Evolutionary conservation across 163 green algal genomes (phyloP).

Genomic region (Volvox carteri): DNA sequence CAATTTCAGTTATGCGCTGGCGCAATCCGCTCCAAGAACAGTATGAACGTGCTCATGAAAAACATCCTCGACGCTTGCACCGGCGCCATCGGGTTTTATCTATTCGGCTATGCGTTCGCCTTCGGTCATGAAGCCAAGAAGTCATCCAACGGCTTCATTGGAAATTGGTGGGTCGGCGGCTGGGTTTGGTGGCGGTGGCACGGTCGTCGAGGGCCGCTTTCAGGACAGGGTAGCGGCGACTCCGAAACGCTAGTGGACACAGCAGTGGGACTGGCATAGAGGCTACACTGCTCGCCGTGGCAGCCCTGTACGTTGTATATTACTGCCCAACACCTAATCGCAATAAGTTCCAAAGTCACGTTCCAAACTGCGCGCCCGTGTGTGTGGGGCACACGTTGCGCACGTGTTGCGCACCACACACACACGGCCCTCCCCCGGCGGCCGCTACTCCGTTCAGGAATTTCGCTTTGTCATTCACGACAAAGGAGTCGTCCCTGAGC

Average conservation of each 20-base stretch:
- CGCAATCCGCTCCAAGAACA: slow-evolving; percentile 46
- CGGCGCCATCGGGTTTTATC: slow-evolving; percentile 35
- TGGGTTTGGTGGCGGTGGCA: background rate
- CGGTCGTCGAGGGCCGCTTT: too few species aligned
- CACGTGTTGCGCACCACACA: too few species aligned
- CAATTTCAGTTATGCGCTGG: slow-evolving; percentile 36
- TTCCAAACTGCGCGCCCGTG: too few species aligned
- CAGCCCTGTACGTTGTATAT: too few species aligned
- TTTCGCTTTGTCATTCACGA: slow-evolving; percentile 58
- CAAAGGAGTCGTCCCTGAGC: background rate
- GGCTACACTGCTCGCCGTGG: too few species aligned
- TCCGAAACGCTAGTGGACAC: too few species aligned
- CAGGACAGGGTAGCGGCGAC: too few species aligned
- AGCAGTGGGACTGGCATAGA: too few species aligned
- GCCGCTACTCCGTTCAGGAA: slow-evolving; percentile 40
- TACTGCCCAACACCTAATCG: too few species aligned
- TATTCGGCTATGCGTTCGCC: slow-evolving; percentile 49
- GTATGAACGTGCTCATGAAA: slow-evolving; percentile 50
- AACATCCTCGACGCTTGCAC: slow-evolving; percentile 49
- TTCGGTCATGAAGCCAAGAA: background rate
- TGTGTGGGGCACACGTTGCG: too few species aligned
- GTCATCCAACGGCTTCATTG: slow-evolving; percentile 41
- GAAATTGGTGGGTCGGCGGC: slow-evolving; percentile 24
- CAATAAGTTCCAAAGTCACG: too few species aligned
- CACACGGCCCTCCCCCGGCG: background rate